Base-by-base conservation (phyloP, 2,329 filamentous ascomycete genomes). In the Sclerotinia subarctica region DNA sequence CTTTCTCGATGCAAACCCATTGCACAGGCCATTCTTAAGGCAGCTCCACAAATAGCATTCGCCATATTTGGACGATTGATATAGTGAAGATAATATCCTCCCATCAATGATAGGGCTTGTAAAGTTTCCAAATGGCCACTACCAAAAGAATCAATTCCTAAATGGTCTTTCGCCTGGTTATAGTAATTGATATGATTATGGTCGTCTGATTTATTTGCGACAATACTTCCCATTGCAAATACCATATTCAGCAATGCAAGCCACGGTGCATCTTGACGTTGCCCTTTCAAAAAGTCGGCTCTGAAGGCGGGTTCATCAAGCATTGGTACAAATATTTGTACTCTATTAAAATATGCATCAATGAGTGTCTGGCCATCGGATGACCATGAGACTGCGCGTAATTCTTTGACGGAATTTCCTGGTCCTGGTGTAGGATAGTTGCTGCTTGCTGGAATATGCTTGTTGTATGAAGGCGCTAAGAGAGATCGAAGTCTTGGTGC, bases 81-180 rank as follows among this genome's bases (percentile, higher is more conserved):
- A 74, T 93, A 93, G 77, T 93, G 90, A 67, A 92, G 85, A 76
- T 93, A 93, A 79, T 88, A 91, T 38, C 90, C 90, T 52, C 89
- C 89, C 73, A 92, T 87, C 35, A 93, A 82, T 3, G 87, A 86
- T 21, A 93, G 78, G 1, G 90, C 88, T 75, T 93, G 90, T 3
- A 93, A 83, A 0, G 86, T 90, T 77, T 93, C 90, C n/a, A 93
- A 81, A 72, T 90, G 87, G 56, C 88, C 88, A 73, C 87, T 89
- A 3, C 88, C 89, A 65, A 92, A 86, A 3, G 86, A 86, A 70
- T 90, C 89, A 70, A 93, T 81, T 10, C 83, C 85, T 13, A 93
- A 79, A 73, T 91, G 84, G 67, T 87, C 84, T 79, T 89, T 89
- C 24, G 89, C 88, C 38, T 86, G 84, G 72, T 85, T 85, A 78